Evolutionary conservation across 139 green algal genomes (phyloP), one percentile per base, ranked within the genome.

Genomic region (Chlamydomonas sp.): DNA sequence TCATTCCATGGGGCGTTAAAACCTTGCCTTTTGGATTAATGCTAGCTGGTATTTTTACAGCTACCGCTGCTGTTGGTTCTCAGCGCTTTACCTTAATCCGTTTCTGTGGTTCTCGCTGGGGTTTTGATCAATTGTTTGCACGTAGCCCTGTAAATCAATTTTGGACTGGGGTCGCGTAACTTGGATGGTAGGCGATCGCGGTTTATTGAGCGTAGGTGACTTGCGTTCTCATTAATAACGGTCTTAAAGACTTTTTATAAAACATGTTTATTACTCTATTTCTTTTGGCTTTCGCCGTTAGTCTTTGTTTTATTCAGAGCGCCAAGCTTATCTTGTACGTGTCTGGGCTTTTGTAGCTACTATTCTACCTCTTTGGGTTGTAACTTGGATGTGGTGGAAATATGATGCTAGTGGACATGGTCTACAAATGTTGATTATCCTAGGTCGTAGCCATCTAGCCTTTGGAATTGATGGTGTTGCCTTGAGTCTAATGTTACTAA

Each of bases 1-100:
- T 84, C 12, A 31, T 84, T 75, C 78, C 78, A 73, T 84, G 78
- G 78, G 78, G 78, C 9, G 75, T 79, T 63, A 79, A 79, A 62
- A 79, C 75, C 12, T 79, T 79, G 58, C 75, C 75, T 63, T 57
- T 58, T 63, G n/a, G 75, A 31, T 79, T 79, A 16, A 62, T 79
- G 31, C 5, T 79, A 63, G 75, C 75, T 10, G 75, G 75, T 63
- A 63, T 79, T 10, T n/a, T 79, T 79, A 79, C 75, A 63, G 75
- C 75, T 62, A 79, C 75, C 31, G 75, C 75, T 61, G 78, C 78
- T 63, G 78, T 84, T 57, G 63, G 61, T 57, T 84, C 78, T 61
- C 20, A 68, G 64, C 78, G 64, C 31, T 84, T 84, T 60, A 17
- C 61, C 16, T 61, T 84, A 18, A 68, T 84, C 16, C 78, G 78